A percentile compares a stretch with the other conserved stretches of the same genome.
Conservation (phyloP, 768 basidiomycete species). For the Podaxis mareebaensis region DNA sequence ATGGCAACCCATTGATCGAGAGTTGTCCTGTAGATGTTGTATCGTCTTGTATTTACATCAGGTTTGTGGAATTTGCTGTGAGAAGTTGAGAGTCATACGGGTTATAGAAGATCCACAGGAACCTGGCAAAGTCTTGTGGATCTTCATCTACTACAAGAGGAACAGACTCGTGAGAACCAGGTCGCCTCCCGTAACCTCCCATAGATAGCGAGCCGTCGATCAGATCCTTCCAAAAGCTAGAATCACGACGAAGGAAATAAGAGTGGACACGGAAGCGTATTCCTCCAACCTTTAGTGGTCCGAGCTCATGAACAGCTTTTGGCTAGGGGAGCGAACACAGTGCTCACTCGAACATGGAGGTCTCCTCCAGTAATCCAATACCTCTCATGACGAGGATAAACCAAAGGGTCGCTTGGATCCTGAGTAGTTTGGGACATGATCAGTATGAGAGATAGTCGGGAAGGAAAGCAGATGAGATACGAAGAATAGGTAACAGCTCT, state of each 20-base stretch:
- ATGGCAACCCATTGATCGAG: slow-evolving; percentile 56
- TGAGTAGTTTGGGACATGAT: no score
- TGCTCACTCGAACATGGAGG: not conserved
- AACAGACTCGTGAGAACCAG: not conserved
- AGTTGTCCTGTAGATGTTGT: slow-evolving; percentile 51
- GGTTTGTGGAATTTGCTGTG: not conserved
- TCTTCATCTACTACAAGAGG: slow-evolving; percentile 2
- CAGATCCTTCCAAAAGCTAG: not conserved
- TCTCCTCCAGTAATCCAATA: not conserved
- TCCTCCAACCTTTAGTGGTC: no score
- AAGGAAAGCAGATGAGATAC: no score
- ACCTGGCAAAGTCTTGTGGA: not conserved
- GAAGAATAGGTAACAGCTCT: no score
- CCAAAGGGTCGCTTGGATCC: no score
- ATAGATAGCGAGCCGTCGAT: not conserved
- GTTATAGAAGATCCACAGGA: not conserved
- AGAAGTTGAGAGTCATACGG: not conserved
- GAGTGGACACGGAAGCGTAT: not conserved
- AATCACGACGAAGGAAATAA: slow-evolving; percentile 3
- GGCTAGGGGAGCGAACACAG: not conserved
- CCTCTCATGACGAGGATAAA: no score
- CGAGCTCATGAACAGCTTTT: no score
- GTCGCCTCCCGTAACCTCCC: not conserved
- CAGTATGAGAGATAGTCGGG: no score
- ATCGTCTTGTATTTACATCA: slow-evolving; percentile 36